Base-by-base conservation (phyloP, 2,329 filamentous ascomycete genomes). In the Pseudopyrenochaeta lycopersici region DNA sequence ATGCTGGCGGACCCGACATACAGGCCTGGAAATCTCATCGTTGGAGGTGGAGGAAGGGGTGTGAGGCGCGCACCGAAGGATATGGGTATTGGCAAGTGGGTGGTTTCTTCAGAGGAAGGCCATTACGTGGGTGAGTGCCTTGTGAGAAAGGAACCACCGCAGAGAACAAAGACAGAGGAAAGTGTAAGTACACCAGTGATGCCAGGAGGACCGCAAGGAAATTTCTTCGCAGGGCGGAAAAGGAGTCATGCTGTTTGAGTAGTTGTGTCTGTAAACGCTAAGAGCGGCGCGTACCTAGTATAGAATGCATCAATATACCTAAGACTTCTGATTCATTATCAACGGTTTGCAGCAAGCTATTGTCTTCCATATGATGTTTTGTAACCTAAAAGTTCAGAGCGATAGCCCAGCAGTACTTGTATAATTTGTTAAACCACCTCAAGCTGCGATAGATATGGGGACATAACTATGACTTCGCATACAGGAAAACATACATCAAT, bases 11-110 rank as follows among this genome's bases (percentile, higher is more conserved):
- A 92, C 54, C 70, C 80, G 1, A 78, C 64, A 0, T 95, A 94
- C 66, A 82, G 91, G 0, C 91, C 91, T 0, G 91, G 91, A 0
- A 95, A 95, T 56, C 72, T 95, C 47, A 92, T 95, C 55, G 76
- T 93, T 2, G 91, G 91, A 0, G 91, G 91, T 1, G 91, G 91
- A 14, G 91, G 91, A 0, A 80, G 90, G 27, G 91, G 90, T 1
- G 80, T 86, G 1, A 81, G 85, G 21, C 77, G 65, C 7, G 90
- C 90, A 1, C 86, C 88, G 0, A 67, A 81, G 6, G 75, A 86
- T 23, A 75, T 83, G 52, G 90, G 89, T 0, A 91, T 88, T 46
- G 91, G 90, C 0, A 83, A 90, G 12, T 94, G 91, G 91, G 80
- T 80, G n/a, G 81, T 88, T 31, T 74, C 82, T 36, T 87, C 87